Percentiles rank a stretch among this genome's conserved stretches.
phyloP scores from a whole-genome alignment of 441 rosid genomes.

The Syzygium syzygioides region DNA sequence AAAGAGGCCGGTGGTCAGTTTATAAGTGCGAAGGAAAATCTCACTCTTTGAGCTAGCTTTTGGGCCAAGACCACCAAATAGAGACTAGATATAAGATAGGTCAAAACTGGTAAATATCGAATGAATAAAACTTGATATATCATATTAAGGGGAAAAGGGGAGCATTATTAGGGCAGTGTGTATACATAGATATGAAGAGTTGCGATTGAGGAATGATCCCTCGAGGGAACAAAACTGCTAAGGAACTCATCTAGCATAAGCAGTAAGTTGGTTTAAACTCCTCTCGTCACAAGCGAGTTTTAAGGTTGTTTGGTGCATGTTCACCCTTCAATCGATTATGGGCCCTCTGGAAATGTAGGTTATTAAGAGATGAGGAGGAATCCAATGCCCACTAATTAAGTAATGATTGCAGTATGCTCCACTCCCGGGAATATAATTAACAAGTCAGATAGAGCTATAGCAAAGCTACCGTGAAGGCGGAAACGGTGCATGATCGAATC shows the following conservation, averaged over 20 bases:
- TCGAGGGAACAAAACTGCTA: fast-evolving
- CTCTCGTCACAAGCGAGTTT: neutral
- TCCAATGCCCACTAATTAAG: neutral
- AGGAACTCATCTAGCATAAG: neutral
- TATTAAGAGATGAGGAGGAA: neutral
- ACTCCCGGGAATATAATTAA: neutral
- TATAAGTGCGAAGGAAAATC: too few species aligned
- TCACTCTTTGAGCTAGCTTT: too few species aligned
- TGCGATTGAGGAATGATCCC: neutral
- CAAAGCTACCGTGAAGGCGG: neutral
- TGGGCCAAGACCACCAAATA: too few species aligned
- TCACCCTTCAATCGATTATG: neutral
- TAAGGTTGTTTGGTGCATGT: neutral
- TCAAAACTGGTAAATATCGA: neutral
- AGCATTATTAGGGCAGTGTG: neutral
- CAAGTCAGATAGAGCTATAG: neutral
- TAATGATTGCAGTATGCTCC: neutral
- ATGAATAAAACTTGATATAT: neutral
- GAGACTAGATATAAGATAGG: neutral
- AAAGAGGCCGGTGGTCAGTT: too few species aligned
- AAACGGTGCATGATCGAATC: neutral
- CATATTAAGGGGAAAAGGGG: too few species aligned
- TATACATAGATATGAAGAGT: neutral
- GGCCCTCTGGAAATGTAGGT: neutral
- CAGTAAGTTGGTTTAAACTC: neutral